Evolutionary conservation across 352 stramenopile genomes (phyloP).

Genomic region (Globisporangium perplexum): DNA sequence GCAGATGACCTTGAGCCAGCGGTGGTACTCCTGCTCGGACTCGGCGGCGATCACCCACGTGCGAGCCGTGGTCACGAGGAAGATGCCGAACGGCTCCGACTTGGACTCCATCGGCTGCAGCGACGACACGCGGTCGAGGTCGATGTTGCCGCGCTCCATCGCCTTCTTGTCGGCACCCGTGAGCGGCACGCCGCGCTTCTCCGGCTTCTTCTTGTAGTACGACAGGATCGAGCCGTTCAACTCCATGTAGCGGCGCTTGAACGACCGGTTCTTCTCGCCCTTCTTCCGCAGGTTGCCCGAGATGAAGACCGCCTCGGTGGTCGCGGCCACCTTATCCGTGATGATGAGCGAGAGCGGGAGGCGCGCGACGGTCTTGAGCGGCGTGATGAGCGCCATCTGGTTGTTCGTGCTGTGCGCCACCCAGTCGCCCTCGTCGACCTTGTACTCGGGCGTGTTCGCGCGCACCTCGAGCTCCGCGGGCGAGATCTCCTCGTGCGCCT

Average conservation of each 20-base stretch:
- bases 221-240: conserved; percentile 62
- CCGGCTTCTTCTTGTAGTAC: conserved; percentile 86
- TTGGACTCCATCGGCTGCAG: conserved; percentile 67
- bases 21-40: conserved; percentile 68
- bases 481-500: conserved; percentile 78
- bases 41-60: conserved; percentile 77
- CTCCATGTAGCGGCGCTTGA: conserved; percentile 84
- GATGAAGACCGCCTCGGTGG: conserved; percentile 19
- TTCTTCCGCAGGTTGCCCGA: conserved; percentile 76
- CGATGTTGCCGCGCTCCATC: conserved; percentile 64
- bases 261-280: conserved; percentile 78
- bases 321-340: conserved; percentile 24
- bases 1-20: conserved; percentile 79
- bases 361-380: conserved; percentile 76
- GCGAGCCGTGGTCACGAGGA: conserved; percentile 67
- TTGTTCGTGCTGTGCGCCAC: conserved; percentile 83
- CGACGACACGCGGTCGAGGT: conserved; percentile 75
- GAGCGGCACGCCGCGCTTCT: conserved; percentile 70
- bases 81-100: conserved; percentile 66
- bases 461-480: conserved; percentile 75
- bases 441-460: conserved; percentile 88
- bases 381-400: conserved; percentile 71
- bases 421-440: conserved; percentile 82
- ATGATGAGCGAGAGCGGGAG: conserved; percentile 73
- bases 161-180: conserved; percentile 70